These are phyloP conservation scores for Fraxinus sp. DNA, from an alignment of 305 asterid genomes.

Conservation along the genomic window DNA sequence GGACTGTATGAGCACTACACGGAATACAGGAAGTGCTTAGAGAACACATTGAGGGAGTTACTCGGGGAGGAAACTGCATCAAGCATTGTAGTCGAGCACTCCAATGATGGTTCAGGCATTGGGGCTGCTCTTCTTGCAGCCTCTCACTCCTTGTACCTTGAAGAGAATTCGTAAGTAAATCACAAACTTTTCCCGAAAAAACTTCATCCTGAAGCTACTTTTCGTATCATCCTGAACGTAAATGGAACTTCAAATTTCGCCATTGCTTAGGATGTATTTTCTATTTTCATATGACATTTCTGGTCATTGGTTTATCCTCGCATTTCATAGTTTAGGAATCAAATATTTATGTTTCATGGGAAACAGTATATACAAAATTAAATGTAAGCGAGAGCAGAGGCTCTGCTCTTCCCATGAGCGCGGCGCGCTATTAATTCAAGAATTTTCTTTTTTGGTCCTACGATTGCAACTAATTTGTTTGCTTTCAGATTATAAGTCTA, in stretches of 20 bases:
- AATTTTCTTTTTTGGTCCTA: not conserved
- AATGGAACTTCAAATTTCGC: not conserved
- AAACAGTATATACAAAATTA: not conserved
- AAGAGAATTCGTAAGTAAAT: conserved; percentile 20
- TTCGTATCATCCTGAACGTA: not conserved
- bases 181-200: not conserved
- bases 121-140: conserved; percentile 95
- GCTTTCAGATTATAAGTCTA: not conserved
- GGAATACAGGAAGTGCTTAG: conserved; percentile 60
- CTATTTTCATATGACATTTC: not conserved
- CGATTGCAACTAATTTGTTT: not conserved
- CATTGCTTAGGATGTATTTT: not conserved
- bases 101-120: conserved; percentile 86
- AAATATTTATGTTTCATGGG: not conserved
- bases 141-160: conserved; percentile 64
- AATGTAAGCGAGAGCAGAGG: not conserved
- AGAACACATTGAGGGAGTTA: conserved; percentile 56
- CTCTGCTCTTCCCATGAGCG: not conserved
- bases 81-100: conserved; percentile 58
- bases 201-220: not conserved
- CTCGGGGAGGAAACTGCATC: conserved; percentile 47
- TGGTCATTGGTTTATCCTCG: not conserved
- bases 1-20: not conserved
- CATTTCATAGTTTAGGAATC: not conserved
- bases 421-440: not conserved